Percentiles rank a stretch among this genome's conserved stretches.
Conservation (phyloP, 164 flowering plant species). For the Dillenia suffruticosa region DNA sequence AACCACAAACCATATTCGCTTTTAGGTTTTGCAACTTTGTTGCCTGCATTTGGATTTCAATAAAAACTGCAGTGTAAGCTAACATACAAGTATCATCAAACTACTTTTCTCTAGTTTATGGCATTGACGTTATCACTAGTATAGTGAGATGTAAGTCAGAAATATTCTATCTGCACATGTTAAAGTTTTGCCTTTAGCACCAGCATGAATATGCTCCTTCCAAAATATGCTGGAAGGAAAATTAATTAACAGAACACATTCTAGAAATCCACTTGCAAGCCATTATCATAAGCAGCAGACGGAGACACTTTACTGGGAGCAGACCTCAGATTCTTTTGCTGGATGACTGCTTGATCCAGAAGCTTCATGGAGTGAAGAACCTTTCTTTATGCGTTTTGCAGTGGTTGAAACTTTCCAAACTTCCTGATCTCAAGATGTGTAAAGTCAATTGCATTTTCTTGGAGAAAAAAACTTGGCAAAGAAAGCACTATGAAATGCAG, state of each 20-base stretch:
- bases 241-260: not conserved
- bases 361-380: constrained; percentile 49
- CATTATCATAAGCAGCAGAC: constrained; percentile 34
- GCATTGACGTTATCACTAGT: no score
- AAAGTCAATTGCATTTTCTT: no score
- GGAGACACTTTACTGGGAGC: constrained; percentile 39
- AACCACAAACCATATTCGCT: constrained; percentile 40
- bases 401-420: constrained; percentile 97
- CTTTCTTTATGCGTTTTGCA: constrained; percentile 81
- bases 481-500: not conserved
- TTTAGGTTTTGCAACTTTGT: constrained; percentile 58
- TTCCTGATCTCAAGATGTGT: constrained; percentile 48
- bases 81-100: no score
- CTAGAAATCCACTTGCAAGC: constrained; percentile 47
- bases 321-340: constrained; percentile 50
- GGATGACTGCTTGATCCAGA: constrained; percentile 40
- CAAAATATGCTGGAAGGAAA: not conserved
- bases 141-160: no score
- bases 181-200: no score
- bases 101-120: no score
- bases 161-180: no score
- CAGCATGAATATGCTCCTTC: no score
- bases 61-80: no score
- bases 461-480: no score
- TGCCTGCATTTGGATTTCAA: constrained; percentile 36